These are phyloP conservation scores for Botryotinia calthae DNA, from an alignment of 2,329 filamentous ascomycete species.

Conservation along the genomic window DNA sequence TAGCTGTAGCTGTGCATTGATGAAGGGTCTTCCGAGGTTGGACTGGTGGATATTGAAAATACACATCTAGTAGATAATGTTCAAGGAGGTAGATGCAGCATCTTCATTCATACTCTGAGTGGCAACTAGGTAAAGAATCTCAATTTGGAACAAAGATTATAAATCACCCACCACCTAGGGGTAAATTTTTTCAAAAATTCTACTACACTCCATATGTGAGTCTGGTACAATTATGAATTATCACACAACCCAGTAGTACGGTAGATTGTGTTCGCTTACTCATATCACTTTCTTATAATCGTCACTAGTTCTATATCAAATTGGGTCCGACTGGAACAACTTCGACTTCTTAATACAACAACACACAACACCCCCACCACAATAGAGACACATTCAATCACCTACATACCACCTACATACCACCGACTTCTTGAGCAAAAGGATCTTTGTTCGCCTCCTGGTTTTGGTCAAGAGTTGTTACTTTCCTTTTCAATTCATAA, in stretches of 20 bases:
- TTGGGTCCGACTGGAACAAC: conserved; percentile 1
- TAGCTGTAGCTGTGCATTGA: neutral
- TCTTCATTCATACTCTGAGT: neutral
- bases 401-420: neutral
- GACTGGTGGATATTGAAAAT: neutral
- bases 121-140: neutral
- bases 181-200: neutral
- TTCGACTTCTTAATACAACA: conserved; percentile 9
- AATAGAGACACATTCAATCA: neutral
- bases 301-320: neutral
- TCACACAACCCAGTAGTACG: neutral
- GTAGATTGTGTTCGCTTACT: neutral
- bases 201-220: neutral
- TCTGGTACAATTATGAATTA: neutral
- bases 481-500: neutral
- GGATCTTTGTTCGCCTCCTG: neutral
- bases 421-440: neutral
- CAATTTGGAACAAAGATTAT: neutral
- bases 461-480: neutral
- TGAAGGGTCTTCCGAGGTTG: neutral
- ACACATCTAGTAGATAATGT: neutral
- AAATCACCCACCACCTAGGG: neutral
- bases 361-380: conserved; percentile 6
- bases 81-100: neutral
- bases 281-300: neutral